Evolutionary conservation across 1,284 basidiomycete species (phyloP), one percentile per base, ranked within the genome.

Genomic region (Papiliotrema nemorosa): DNA sequence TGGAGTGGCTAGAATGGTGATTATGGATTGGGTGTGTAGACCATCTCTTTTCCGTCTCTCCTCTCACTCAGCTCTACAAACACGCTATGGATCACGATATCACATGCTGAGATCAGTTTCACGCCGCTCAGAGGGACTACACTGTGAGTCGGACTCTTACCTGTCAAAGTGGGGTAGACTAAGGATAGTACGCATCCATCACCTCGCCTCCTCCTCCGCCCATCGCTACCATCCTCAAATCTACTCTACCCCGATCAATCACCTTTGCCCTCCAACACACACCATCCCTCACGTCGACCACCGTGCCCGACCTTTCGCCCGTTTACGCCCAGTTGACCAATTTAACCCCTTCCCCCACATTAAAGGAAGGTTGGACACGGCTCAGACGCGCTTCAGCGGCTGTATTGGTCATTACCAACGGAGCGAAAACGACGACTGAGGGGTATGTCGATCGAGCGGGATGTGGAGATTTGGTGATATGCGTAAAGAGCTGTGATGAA

Each of bases 101-200:
- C 9, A 12, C 3, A 40, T 20, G 14, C 35, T 36, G 34, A 20
- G 14, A 14, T 6, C 25, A 60, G 59, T 63, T 63, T 37, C 61
- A 63, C 43, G 52, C 61, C 14, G 56, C 54, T 45, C 61, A 63
- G 38, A 47, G 61, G 22, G 61, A 63, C 43, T 63, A 55, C 29
- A 59, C 61, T 3, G 60, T 61, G 41, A 24, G 55, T 52, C 2
- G n/a, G 21, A 16, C 9, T 7, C 3, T 24, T n/a, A 6, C 20
- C 34, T 9, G 21, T 31, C 1, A 21, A 10, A 21, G 27, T 3
- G 6, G 13, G 14, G 25, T 22, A 43, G 18, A 26, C 20, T 25
- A 16, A 39, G 40, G 47, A n/a, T 42, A 61, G 57, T 60, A 58
- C 37, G 49, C 54, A 20, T 63, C 61, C 2, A 47, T 63, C 7